A percentile compares a stretch with the other conserved stretches of the same genome.
Evolutionary conservation across 164 flowering plant species (phyloP).

Genomic region (Hamamelis virginiana): DNA sequence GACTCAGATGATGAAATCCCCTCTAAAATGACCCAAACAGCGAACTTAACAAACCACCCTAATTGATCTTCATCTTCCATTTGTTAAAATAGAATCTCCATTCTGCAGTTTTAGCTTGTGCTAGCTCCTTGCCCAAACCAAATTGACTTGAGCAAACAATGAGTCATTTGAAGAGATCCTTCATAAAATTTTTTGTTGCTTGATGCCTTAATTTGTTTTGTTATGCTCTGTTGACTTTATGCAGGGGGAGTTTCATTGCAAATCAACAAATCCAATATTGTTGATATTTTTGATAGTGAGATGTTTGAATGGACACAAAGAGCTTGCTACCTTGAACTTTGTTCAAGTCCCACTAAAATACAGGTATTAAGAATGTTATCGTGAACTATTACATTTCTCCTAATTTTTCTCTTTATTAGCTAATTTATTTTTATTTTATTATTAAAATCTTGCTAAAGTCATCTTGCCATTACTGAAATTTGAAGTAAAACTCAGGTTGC

Average conservation of each 20-base stretch:
- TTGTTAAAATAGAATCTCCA: too few species aligned
- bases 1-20: conserved; percentile 69
- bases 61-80: not conserved
- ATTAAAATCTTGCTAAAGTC: too few species aligned
- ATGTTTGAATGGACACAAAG: conserved; percentile 98
- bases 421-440: too few species aligned
- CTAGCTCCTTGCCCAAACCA: not conserved
- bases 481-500: conserved; percentile 33
- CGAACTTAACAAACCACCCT: too few species aligned
- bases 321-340: conserved; percentile 85
- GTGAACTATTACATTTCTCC: too few species aligned
- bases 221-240: conserved; percentile 7
- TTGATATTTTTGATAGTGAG: conserved; percentile 67
- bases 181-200: not conserved
- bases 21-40: conserved; percentile 28
- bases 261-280: conserved; percentile 22
- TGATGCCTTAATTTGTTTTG: conserved; percentile 1
- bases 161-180: not conserved
- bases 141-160: not conserved
- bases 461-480: conserved; percentile 2
- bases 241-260: conserved; percentile 32
- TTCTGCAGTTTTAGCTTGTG: too few species aligned
- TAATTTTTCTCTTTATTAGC: not conserved
- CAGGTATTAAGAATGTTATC: conserved; percentile 39
- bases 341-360: conserved; percentile 44